Base-by-base conservation (phyloP, 495 filamentous ascomycete species). In the Penicillium turbatum region DNA sequence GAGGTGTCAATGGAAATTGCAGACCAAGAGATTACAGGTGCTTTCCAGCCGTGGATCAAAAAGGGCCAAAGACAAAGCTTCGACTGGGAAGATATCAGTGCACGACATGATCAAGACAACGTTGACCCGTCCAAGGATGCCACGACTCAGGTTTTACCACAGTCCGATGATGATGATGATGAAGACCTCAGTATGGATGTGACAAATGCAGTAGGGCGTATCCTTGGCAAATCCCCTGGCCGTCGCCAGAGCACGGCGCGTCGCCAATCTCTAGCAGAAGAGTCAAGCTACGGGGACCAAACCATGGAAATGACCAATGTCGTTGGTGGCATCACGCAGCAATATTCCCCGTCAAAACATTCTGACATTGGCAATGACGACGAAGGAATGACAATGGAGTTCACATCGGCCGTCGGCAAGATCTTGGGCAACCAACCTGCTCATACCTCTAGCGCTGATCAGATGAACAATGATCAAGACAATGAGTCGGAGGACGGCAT, bases 161-260 rank as follows among this genome's bases (percentile, higher is more conserved):
- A 44, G 5, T 57, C 61, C 2, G 61, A 74, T 56, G 66, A 64
- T 4, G 59, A 76, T 13, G 64, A 65, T 16, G 78, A 80, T 34
- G 85, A 87, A 51, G 87, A 89, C 27, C 79, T 89, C 65, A 89
- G 86, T 9, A 90, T 92, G 88, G 90, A 96, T 52, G 82, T 95
- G 43, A 96, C 91, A 1, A 81, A 78, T 52, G 87, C 84, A 11
- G 70, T 96, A 51, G 92, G 92, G n/a, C 80, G 85, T 4, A 96
- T 97, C 44, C 70, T 91, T 26, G 71, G 79, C n/a, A 74, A 76
- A 35, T 53, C 66, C 51, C 68, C 62, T 21, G 64, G 59, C 29
- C 63, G 54, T 40, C 65, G 68, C 27, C 60, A 71, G 54, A 75
- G 69, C 41, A 48, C 53, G 13, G 51, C 59, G 38, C 70, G 64